Evolutionary conservation across 192 early-diverging fungal species (phyloP), one percentile per base, ranked within the genome.

Genomic region (Coemansia furcata): DNA sequence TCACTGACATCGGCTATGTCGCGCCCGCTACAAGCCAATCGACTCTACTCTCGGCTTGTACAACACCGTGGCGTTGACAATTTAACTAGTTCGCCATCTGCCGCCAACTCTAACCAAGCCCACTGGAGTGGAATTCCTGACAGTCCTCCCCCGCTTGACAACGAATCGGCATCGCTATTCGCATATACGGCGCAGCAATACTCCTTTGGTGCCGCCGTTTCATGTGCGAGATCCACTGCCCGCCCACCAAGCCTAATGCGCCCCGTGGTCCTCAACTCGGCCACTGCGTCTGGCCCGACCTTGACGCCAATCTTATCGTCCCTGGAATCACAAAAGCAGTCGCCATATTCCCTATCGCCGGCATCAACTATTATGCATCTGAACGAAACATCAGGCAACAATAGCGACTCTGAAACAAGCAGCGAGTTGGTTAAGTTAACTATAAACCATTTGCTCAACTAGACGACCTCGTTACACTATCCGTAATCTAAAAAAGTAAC

Each of bases 401-500:
- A 36, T 4, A 66, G 52, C 17, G 61, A 68, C 11, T 36, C 15
- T 23, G 55, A 63, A 9, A 7, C 26, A 6, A 29, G 21, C 38
- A 36, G 42, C 15, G 67, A 65, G 11, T 62, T 68, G 11, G 60
- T 59, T 38, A 79, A 79, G 38, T 59, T 73, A 11, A 60, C 59
- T 10, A 79, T 79, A 15, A 74, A 67, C 3, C 66, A 74, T 64
- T 23, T 79, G 17, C 60, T 79, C 23, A 79, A 79, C 52, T 79
- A 79, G 43, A 26, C 14, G 7, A 9, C 44, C 19, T 19, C 14
- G 7, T 1, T 10, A 10, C 35, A 7, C 57, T 19, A 47, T 8
- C 1, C n/a, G 11, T 11, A 40, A 40, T 40, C 39, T 40, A 40
- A 26, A 66, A 66, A 38, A 33, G 6, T 37, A 38, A 3, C 26